These are phyloP conservation scores for Diutina neorugosa DNA, from an alignment of 1,139 yeast genomes.

Conservation along the genomic window DNA sequence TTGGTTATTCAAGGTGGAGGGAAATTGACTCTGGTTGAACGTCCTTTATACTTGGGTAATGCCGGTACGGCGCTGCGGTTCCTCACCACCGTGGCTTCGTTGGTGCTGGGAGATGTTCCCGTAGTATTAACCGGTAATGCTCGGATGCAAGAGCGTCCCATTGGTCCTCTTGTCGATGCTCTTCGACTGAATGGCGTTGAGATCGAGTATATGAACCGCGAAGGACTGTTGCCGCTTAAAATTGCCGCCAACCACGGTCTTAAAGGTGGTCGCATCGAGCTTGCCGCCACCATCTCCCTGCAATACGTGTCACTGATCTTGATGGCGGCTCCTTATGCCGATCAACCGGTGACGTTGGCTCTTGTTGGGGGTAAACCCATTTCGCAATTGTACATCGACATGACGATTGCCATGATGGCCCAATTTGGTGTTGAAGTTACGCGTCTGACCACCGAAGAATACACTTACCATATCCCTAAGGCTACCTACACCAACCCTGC, in stretches of 20 bases:
- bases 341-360: conserved; percentile 73
- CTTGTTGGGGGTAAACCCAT: conserved; percentile 95
- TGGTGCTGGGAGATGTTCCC: conserved; percentile 38
- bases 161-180: conserved; percentile 93
- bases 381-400: conserved; percentile 88
- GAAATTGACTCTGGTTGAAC: conserved; percentile 41
- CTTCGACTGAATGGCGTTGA: conserved; percentile 66
- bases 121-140: conserved; percentile 84
- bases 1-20: conserved; percentile 88
- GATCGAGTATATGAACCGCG: conserved; percentile 56
- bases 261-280: conserved; percentile 83
- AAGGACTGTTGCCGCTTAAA: conserved; percentile 80
- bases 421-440: conserved; percentile 77
- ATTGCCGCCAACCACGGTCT: conserved; percentile 62
- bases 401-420: conserved; percentile 95
- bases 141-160: conserved; percentile 96
- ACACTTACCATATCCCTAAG: conserved; percentile 84
- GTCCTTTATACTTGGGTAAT: conserved; percentile 77
- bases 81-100: conserved; percentile 79
- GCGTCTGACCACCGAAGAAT: conserved; percentile 54
- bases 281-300: conserved; percentile 93
- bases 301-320: conserved; percentile 93
- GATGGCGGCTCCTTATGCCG: conserved; percentile 97
- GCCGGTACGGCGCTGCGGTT: conserved; percentile 98
- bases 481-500: conserved; percentile 71